Evolutionary conservation across 495 filamentous ascomycete genomes (phyloP), one percentile per base, ranked within the genome.

Genomic region (Penicillium crystallinum): DNA sequence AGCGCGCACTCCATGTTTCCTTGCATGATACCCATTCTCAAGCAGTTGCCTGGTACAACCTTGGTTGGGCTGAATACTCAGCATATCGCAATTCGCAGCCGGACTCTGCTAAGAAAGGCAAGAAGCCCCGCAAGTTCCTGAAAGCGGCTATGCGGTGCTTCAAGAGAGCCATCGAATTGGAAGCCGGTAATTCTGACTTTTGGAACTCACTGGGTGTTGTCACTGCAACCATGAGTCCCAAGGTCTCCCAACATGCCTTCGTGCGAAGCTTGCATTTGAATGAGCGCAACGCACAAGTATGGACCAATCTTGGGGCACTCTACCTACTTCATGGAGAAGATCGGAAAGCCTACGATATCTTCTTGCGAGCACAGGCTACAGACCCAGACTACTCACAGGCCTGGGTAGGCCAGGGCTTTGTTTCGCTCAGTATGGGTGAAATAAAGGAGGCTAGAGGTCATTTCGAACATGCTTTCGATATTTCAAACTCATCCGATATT

Each of bases 191-290:
- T 62, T 75, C 91, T 0, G 93, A 99, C 59, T 99, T 97, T 68
- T 99, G 93, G 93, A 97, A 96, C 65, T 83, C 93, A 3, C 80
- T 99, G 18, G 93, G 92, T 18, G 90, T 97, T 6, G 88, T 87
- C 14, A 97, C 93, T 2, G 88, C 86, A 37, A 79, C 76, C 33
- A 74, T 96, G 59, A 96, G 89, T 62, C 86, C 90, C 0, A 86
- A 87, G 51, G 88, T 97, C 2, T 84, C 95, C 0, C 93, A 99
- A 68, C 93, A 99, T 69, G 80, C 93, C 0, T 89, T 99, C 56
- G 87, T 97, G n/a, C 79, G 93, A 49, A 91, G 89, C 57, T 69
- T 99, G 15, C 86, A 91, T 64, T 74, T 99, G n/a, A 95, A 97
- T 64, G 95, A 97, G 59, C 73, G 76, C 55, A 91, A 83, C 55